Evolutionary conservation across 805 yeast genomes (phyloP).

Genomic region (Scheffersomyces lignosus): DNA sequence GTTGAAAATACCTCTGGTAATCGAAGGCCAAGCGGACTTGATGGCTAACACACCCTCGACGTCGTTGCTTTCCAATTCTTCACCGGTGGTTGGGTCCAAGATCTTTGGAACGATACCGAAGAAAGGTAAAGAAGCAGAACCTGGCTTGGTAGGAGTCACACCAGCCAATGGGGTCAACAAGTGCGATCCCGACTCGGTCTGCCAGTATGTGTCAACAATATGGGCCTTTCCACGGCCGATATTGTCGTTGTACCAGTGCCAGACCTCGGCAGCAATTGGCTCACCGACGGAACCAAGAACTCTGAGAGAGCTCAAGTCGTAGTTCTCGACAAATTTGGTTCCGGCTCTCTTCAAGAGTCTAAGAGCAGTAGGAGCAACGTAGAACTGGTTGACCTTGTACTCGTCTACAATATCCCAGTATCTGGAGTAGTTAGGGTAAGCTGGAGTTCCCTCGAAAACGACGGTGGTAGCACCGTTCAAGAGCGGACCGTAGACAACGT

Average conservation of each 20-base stretch:
- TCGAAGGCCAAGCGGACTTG: slow-evolving; percentile 95
- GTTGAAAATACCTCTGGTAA: slow-evolving; percentile 93
- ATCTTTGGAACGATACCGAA: slow-evolving; percentile 90
- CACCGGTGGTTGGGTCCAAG: slow-evolving; percentile 91
- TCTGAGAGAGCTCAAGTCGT: slow-evolving; percentile 83
- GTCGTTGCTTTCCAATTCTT: slow-evolving; percentile 79
- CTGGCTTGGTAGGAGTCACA: slow-evolving; percentile 92
- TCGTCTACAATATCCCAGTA: slow-evolving; percentile 96
- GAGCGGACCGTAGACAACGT: slow-evolving; percentile 93
- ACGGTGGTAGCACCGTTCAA: slow-evolving; percentile 84
- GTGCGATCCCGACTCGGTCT: slow-evolving; percentile 96
- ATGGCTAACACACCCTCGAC: slow-evolving; percentile 96
- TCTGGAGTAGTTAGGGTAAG: slow-evolving; percentile 91
- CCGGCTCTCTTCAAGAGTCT: slow-evolving; percentile 90
- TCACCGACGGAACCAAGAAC: slow-evolving; percentile 97
- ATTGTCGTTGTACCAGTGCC: slow-evolving; percentile 97
- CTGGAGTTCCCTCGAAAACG: slow-evolving; percentile 96
- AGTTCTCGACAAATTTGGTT: slow-evolving; percentile 73
- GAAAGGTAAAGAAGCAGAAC: slow-evolving; percentile 95
- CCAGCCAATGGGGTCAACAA: slow-evolving; percentile 95
- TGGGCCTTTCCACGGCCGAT: slow-evolving; percentile 90
- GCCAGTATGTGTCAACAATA: slow-evolving; percentile 97
- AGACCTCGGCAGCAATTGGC: slow-evolving; percentile 95
- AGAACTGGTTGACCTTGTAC: slow-evolving; percentile 91
- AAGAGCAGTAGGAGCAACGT: slow-evolving; percentile 97